A percentile compares a stretch with the other conserved stretches of the same genome.
phyloP scores from a whole-genome alignment of 2,329 filamentous ascomycete genomes.

The Xylogone sp. region DNA sequence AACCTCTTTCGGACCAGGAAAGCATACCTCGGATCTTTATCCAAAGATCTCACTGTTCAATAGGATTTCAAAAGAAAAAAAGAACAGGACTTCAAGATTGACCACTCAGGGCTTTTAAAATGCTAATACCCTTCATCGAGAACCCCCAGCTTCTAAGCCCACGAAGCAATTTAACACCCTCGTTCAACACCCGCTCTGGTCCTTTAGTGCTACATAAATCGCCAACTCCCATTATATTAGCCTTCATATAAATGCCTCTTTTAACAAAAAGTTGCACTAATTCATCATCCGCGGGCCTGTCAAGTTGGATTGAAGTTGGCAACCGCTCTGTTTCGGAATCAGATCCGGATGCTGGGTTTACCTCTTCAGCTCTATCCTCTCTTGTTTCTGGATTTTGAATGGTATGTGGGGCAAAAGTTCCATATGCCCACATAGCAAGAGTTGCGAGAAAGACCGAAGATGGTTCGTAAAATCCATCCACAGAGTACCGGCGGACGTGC shows the following conservation, averaged over 20 bases:
- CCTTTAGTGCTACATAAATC: slow-evolving; percentile 39
- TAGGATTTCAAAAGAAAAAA: too few species aligned
- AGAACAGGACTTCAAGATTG: too few species aligned
- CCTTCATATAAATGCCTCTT: slow-evolving; percentile 44
- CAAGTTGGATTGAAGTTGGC: slow-evolving; percentile 46
- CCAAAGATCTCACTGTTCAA: too few species aligned
- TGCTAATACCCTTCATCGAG: too few species aligned
- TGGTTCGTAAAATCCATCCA: slow-evolving; percentile 44
- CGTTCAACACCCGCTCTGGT: slow-evolving; percentile 32
- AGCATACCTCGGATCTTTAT: too few species aligned
- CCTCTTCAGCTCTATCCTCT: slow-evolving; percentile 9
- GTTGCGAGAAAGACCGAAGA: slow-evolving; percentile 40
- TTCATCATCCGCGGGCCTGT: slow-evolving; percentile 54
- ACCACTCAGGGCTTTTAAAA: too few species aligned
- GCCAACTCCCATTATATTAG: slow-evolving; percentile 48
- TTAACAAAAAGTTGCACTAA: slow-evolving; percentile 53
- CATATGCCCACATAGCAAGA: slow-evolving; percentile 43
- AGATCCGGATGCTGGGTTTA: too few species aligned
- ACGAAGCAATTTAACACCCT: slow-evolving; percentile 35
- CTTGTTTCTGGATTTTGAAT: background rate
- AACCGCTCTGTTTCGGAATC: too few species aligned
- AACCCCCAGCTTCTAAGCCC: too few species aligned
- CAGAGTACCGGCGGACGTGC: slow-evolving; percentile 46
- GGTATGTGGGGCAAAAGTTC: slow-evolving; percentile 12
- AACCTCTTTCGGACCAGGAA: too few species aligned